Evolutionary conservation across 164 flowering plant genomes (phyloP), one percentile per base, ranked within the genome.

Genomic region (Pachysandra terminalis): DNA sequence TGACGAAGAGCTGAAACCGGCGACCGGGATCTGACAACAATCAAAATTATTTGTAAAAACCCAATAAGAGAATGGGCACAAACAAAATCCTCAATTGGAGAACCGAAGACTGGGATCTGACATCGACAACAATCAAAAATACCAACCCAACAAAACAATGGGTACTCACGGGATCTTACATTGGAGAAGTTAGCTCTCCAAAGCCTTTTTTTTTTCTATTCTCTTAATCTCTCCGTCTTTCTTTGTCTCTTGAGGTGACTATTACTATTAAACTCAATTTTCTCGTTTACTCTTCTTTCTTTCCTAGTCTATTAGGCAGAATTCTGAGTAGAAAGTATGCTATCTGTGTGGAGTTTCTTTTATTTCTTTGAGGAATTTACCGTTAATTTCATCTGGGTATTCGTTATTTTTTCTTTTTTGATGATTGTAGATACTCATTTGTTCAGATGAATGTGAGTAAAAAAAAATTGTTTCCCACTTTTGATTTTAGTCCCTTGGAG

Each of bases 61-160:
- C 55, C 22, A 52, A 52, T 17, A 14, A 12, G 22, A 8, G 7
- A 56, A 10, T 56, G 26, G 26, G 15, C 23, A 0, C 16, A 23
- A 13, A 56, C 28, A 56, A 9, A 9, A 56, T 56, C 24, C 16
- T 56, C 59, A 22, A 24, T 22, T 10, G 3, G 14, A 24, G 24
- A 56, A 23, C 59, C 59, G 59, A 27, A 27, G 28, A 56, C 59
- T 27, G 59, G 59, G 23, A 56, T 56, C 24, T 23, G 27, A 56
- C 59, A n/a, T 7, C 37, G 7, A 32, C 37, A 12, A 23, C 8
- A 52, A 19, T 52, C 55, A 6, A 52, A 56, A 56, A 12, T 25
- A 23, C 12, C 5, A 32, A 32, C 37, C 3, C 19, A 5, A 48
- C 2, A 54, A 9, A 17, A n/a, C 22, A 21, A 21, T 21, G 22